phyloP scores from a whole-genome alignment of 306 rosid genomes.

The Prinsepia uniflora region DNA sequence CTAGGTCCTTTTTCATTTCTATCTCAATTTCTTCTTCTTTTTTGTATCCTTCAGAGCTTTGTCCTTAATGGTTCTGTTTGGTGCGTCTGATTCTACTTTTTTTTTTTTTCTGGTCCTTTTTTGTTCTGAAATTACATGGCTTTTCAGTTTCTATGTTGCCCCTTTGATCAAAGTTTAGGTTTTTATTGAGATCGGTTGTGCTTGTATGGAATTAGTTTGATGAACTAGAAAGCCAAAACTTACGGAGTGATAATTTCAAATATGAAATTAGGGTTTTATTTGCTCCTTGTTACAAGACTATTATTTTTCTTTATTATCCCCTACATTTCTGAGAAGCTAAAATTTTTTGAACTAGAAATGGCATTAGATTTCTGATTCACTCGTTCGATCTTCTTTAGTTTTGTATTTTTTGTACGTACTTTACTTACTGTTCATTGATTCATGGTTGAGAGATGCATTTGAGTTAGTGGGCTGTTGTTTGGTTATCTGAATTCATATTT shows the following conservation, averaged over 20 bases:
- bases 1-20: not conserved
- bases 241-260: conserved; percentile 7
- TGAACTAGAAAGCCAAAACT: not conserved
- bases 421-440: not conserved
- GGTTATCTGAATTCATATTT: not conserved
- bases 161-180: conserved; percentile 11
- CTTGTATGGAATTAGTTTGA: conserved; percentile 12
- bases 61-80: conserved; percentile 6
- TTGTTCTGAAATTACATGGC: not conserved
- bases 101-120: not conserved
- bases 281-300: not conserved
- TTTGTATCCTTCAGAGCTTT: not conserved
- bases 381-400: too few species aligned
- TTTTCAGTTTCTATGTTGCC: conserved; percentile 13
- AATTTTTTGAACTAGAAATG: conserved; percentile 9
- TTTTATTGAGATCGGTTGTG: conserved; percentile 11
- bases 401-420: not conserved
- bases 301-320: not conserved
- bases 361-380: too few species aligned
- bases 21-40: not conserved
- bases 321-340: not conserved
- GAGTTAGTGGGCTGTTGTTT: conserved; percentile 3
- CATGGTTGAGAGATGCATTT: conserved; percentile 3
- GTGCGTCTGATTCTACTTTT: conserved; percentile 3
- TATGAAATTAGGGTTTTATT: conserved; percentile 10